Percentiles rank a stretch among this genome's conserved stretches.
These are phyloP conservation scores for Fremontodendron californicum DNA, from an alignment of 345 rosid genomes.

Conservation along the genomic window DNA sequence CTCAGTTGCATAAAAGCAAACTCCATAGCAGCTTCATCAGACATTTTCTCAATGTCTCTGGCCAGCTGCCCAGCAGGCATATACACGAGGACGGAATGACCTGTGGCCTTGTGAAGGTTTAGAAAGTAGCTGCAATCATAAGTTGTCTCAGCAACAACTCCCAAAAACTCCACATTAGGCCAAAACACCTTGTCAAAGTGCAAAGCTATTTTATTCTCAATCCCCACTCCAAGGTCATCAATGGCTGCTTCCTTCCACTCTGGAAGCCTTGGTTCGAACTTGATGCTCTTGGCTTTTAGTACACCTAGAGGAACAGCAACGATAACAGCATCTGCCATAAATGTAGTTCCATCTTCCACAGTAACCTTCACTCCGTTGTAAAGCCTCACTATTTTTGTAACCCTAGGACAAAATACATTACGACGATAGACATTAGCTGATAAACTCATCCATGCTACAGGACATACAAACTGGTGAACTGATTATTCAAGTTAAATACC, in stretches of 20 bases:
- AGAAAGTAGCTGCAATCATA: slow-evolving; percentile 92
- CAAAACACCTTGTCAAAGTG: slow-evolving; percentile 89
- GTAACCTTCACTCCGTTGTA: slow-evolving; percentile 78
- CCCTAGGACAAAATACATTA: slow-evolving; percentile 39
- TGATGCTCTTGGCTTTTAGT: slow-evolving; percentile 56
- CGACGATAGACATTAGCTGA: background rate
- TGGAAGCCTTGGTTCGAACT: slow-evolving; percentile 81
- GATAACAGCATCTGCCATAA: slow-evolving; percentile 79
- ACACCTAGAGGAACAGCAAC: slow-evolving; percentile 88
- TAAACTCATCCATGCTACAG: background rate
- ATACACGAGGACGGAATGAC: slow-evolving; percentile 81
- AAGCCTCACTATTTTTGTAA: slow-evolving; percentile 59
- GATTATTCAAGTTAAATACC: slow-evolving; percentile 36
- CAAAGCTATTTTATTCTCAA: slow-evolving; percentile 78
- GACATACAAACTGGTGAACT: background rate
- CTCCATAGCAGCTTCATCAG: slow-evolving; percentile 90
- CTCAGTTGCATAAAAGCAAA: slow-evolving; percentile 77
- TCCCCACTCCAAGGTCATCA: slow-evolving; percentile 80
- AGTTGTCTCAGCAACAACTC: slow-evolving; percentile 86
- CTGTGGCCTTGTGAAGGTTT: slow-evolving; percentile 96
- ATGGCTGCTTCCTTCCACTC: slow-evolving; percentile 97
- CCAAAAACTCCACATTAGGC: slow-evolving; percentile 97
- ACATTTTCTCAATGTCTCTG: slow-evolving; percentile 90
- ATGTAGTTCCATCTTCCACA: slow-evolving; percentile 61
- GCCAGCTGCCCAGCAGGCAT: slow-evolving; percentile 99